phyloP scores from a whole-genome alignment of 2,329 filamentous ascomycete species.

The Myotisia sp. region DNA sequence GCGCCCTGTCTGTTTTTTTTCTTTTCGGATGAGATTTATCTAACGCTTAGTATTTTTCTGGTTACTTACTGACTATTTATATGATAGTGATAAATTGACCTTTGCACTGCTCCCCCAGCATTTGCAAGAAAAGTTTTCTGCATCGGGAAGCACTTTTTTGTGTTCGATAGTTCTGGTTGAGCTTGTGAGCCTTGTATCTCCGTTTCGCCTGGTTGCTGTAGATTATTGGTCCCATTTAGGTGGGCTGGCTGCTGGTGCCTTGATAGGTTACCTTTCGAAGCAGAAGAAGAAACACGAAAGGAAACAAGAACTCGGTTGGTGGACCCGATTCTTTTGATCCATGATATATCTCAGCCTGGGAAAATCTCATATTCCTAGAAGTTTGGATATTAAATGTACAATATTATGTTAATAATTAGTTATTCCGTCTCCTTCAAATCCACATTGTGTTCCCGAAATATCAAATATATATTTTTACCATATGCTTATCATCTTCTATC shows the following conservation, averaged over 20 bases:
- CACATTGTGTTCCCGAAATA: too few species aligned
- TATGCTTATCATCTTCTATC: too few species aligned
- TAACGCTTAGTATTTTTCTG: neutral
- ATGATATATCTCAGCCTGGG: too few species aligned
- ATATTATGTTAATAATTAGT: too few species aligned
- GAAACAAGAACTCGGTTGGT: constrained; percentile 7
- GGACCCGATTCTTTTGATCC: neutral
- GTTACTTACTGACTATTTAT: neutral
- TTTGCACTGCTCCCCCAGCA: constrained; percentile 28
- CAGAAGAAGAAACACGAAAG: constrained; percentile 12
- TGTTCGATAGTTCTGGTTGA: constrained; percentile 25
- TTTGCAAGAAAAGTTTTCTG: constrained; percentile 28
- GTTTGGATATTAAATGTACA: too few species aligned
- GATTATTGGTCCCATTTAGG: constrained; percentile 32
- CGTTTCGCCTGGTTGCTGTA: constrained; percentile 21
- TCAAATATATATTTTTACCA: too few species aligned
- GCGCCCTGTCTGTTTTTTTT: neutral
- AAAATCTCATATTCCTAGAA: too few species aligned
- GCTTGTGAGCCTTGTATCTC: constrained; percentile 20
- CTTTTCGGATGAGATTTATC: too few species aligned
- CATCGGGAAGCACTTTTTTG: constrained; percentile 27
- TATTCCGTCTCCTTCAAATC: too few species aligned
- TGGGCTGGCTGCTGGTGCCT: constrained; percentile 26
- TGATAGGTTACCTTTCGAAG: constrained; percentile 15
- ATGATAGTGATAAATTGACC: constrained; percentile 26